phyloP scores from a whole-genome alignment of 768 basidiomycete genomes.

The Antrodiella citrinella region DNA sequence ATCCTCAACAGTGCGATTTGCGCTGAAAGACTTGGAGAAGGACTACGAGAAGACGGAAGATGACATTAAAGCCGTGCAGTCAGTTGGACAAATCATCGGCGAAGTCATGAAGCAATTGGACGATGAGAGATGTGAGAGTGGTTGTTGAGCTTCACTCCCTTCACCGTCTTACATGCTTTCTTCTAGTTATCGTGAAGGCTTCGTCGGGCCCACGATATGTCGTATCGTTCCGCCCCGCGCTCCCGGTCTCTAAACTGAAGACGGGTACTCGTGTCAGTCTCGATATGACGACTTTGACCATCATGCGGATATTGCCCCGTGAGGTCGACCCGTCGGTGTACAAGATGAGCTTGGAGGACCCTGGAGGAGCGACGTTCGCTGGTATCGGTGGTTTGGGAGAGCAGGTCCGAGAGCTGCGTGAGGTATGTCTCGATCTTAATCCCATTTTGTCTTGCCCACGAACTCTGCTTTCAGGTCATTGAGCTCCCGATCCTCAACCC shows the following conservation, averaged over 20 bases:
- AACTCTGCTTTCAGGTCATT: constrained; percentile 56
- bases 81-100: constrained; percentile 97
- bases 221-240: constrained; percentile 89
- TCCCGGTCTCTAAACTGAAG: constrained; percentile 90
- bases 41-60: constrained; percentile 95
- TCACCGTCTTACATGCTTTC: no score
- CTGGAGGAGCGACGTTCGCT: constrained; percentile 90
- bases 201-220: constrained; percentile 98
- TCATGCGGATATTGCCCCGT: constrained; percentile 96
- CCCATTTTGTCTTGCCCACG: not conserved
- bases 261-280: constrained; percentile 91
- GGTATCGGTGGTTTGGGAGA: constrained; percentile 95
- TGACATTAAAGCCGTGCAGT: constrained; percentile 98
- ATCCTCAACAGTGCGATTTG: constrained; percentile 71
- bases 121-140: constrained; percentile 86
- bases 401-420: constrained; percentile 93
- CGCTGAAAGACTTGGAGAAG: constrained; percentile 82
- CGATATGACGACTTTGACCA: constrained; percentile 98
- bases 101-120: constrained; percentile 99
- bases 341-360: constrained; percentile 99
- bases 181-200: constrained; percentile 94
- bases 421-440: constrained; percentile 42
- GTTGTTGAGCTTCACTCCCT: no score
- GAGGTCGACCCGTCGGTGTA: constrained; percentile 98
- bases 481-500: constrained; percentile 92